Percentiles rank a stretch among this genome's conserved stretches.
phyloP scores from a whole-genome alignment of 2,329 filamentous ascomycete genomes.

The Cercospora beticola region DNA sequence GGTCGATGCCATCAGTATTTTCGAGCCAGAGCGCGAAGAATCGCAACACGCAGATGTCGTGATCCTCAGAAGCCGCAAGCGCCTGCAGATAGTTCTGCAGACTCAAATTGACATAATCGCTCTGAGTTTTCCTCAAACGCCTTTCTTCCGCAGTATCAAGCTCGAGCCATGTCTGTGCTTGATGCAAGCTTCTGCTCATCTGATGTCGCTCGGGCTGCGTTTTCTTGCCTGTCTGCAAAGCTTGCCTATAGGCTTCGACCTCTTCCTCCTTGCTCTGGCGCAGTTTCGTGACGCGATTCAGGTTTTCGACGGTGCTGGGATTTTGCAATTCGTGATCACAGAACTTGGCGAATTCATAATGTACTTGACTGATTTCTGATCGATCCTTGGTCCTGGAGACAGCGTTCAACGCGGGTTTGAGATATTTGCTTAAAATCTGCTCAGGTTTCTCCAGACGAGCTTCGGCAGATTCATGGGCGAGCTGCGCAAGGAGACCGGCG shows the following conservation, averaged over 20 bases:
- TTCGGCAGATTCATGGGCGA: conserved; percentile 84
- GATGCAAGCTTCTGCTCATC: conserved; percentile 61
- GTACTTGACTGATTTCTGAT: conserved; percentile 79
- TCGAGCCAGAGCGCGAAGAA: conserved; percentile 96
- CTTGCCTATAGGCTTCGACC: conserved; percentile 67
- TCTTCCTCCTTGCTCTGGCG: conserved; percentile 80
- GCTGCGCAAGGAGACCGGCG: conserved; percentile 79
- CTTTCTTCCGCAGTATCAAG: conserved; percentile 85
- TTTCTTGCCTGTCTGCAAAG: conserved; percentile 50
- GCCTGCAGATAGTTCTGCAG: conserved; percentile 91
- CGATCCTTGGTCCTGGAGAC: conserved; percentile 68
- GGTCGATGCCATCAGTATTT: conserved; percentile 63
- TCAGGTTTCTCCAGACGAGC: conserved; percentile 89
- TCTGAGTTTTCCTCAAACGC: conserved; percentile 71
- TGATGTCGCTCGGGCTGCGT: conserved; percentile 50
- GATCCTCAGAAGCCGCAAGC: conserved; percentile 78
- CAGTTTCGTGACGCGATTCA: conserved; percentile 75
- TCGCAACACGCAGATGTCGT: conserved; percentile 84
- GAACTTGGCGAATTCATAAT: conserved; percentile 91
- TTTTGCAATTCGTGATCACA: conserved; percentile 93
- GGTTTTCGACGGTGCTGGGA: conserved; percentile 78
- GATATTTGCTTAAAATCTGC: conserved; percentile 80
- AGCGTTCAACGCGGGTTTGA: conserved; percentile 80
- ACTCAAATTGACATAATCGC: conserved; percentile 81
- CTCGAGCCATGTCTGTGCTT: conserved; percentile 84